Base-by-base conservation (phyloP, 2,329 filamentous ascomycete genomes). In the Hypoxylon sp. region DNA sequence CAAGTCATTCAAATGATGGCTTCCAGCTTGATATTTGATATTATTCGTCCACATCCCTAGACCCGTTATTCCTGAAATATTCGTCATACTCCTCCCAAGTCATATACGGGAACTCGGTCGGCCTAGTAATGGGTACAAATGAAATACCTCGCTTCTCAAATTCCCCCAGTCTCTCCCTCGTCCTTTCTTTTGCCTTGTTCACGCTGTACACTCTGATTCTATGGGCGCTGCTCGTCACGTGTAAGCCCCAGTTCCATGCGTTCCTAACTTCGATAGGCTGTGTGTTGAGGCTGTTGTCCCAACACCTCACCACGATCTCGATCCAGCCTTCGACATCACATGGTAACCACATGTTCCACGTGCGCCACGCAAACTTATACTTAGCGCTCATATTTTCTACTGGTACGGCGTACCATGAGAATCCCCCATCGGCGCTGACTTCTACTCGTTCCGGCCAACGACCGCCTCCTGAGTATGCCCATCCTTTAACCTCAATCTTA, bases 171-270 rank as follows among this genome's bases (percentile, higher is more conserved):
- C 87, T 80, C 33, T 78, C 78, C 17, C 81, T 82, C 0, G 88
- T 91, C 2, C 71, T 69, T 0, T 83, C 81, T 37, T 80, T 83
- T 1, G 78, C 81, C 71, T 79, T 83, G 77, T 91, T 91, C 58
- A 91, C 84, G 71, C 88, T 91, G 76, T 90, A 91, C 5, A 91
- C 77, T 55, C 83, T 85, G 71, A 91, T 82, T 1, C 87, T 82
- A 67, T 91, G 90, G 63, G 86, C 89, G 0, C 84, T 88, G 5
- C 84, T 87, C 0, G 89, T 91, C 3, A 91, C 88, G 73, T 91
- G 89, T 19, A 91, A 78, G 14, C 86, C 89, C 88, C 88, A 91
- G 73, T 91, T 91, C 85, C 83, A 90, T 0, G 86, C 81, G 4
- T 83, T 82, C 11, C 88, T 79, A 0, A 89, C 84, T 66, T 82